Percentiles rank a stretch among this genome's conserved stretches.
Evolutionary conservation across 1,284 basidiomycete genomes (phyloP).

Genomic region (Coriolopsis trogii): DNA sequence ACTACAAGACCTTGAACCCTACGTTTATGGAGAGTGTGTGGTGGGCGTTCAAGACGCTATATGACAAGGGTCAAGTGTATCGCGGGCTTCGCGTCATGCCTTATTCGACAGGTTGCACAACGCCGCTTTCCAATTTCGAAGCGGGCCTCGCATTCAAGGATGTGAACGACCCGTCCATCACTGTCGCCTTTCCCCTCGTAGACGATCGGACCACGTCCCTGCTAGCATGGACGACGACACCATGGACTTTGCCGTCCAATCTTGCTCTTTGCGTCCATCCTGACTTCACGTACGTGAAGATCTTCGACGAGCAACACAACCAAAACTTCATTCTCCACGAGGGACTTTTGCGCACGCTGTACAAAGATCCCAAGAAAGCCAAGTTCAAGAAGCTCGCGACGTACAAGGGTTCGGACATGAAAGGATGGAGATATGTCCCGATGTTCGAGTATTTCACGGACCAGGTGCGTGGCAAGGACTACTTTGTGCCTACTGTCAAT

Average conservation of each 20-base stretch:
- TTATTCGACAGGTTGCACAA: constrained; percentile 96
- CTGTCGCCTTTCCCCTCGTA: constrained; percentile 90
- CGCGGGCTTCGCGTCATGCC: constrained; percentile 96
- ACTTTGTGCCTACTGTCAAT: not conserved
- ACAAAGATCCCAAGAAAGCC: constrained; percentile 98
- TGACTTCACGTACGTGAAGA: constrained; percentile 96
- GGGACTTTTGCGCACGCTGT: constrained; percentile 84
- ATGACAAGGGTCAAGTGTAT: constrained; percentile 94
- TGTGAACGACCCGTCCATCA: constrained; percentile 94
- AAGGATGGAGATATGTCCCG: constrained; percentile 95
- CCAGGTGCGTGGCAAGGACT: constrained; percentile 52
- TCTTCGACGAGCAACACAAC: constrained; percentile 89
- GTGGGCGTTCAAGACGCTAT: constrained; percentile 98
- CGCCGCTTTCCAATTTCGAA: constrained; percentile 98
- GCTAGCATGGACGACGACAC: constrained; percentile 98
- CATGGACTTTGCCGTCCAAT: constrained; percentile 98
- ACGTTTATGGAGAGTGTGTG: constrained; percentile 98
- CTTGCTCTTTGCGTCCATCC: constrained; percentile 96
- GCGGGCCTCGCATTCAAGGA: constrained; percentile 94
- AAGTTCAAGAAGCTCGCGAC: constrained; percentile 92
- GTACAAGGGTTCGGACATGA: constrained; percentile 91
- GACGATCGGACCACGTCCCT: constrained; percentile 92
- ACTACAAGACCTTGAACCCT: constrained; percentile 96
- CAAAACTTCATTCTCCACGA: constrained; percentile 95
- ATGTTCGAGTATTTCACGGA: constrained; percentile 97